phyloP scores from a whole-genome alignment of 306 rosid genomes.

The Coriaria nepalensis region DNA sequence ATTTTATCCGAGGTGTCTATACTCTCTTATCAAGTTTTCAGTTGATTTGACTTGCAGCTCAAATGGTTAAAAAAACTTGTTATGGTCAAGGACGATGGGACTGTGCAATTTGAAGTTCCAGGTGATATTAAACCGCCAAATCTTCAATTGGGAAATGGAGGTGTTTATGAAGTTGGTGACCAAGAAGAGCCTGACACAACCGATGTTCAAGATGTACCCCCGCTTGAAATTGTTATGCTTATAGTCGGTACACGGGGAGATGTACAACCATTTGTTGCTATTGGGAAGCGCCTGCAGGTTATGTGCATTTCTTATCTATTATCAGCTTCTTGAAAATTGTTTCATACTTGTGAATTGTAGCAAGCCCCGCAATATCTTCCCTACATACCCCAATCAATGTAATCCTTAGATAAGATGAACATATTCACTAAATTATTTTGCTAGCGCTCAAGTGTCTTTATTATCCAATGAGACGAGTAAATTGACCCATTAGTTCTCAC shows the following conservation, averaged over 20 bases:
- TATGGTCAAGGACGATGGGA: slow-evolving; percentile 49
- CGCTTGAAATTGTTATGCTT: slow-evolving; percentile 77
- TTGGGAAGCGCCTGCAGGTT: slow-evolving; percentile 84
- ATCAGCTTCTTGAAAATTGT: neutral
- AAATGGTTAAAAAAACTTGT: slow-evolving; percentile 40
- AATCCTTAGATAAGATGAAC: too few species aligned
- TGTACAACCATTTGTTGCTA: slow-evolving; percentile 90
- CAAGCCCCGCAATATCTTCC: too few species aligned
- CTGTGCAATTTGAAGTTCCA: slow-evolving; percentile 58
- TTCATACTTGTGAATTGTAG: neutral
- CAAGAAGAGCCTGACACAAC: slow-evolving; percentile 19
- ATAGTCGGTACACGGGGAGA: slow-evolving; percentile 93
- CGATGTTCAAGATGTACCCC: slow-evolving; percentile 28
- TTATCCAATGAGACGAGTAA: too few species aligned
- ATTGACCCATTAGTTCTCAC: too few species aligned
- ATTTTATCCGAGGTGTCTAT: too few species aligned
- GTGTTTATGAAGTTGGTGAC: slow-evolving; percentile 6
- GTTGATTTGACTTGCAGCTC: slow-evolving; percentile 24
- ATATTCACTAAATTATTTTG: too few species aligned
- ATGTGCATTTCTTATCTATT: slow-evolving; percentile 2
- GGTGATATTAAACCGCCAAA: slow-evolving; percentile 27
- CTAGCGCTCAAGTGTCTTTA: too few species aligned
- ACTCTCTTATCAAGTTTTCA: too few species aligned
- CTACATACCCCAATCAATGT: too few species aligned
- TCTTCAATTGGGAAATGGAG: slow-evolving; percentile 26